Conservation (phyloP, 495 filamentous ascomycete species). For the Hypoxylon crocopeplum region DNA sequence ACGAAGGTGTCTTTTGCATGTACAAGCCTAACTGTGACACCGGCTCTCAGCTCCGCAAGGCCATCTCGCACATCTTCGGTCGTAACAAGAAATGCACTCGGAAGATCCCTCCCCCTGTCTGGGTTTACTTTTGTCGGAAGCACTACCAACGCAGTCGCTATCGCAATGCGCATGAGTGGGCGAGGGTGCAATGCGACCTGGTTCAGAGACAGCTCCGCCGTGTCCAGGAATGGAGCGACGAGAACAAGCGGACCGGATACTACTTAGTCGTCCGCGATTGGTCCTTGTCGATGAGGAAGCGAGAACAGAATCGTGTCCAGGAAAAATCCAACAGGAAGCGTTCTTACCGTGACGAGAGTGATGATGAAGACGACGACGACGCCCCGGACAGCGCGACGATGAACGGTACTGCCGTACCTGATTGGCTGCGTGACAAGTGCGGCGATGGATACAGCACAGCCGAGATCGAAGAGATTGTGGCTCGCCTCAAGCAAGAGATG, state of each 20-base stretch:
- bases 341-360: constrained; percentile 33
- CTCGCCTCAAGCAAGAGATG: constrained; percentile 44
- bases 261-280: constrained; percentile 57
- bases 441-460: constrained; percentile 45
- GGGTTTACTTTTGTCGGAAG: constrained; percentile 79
- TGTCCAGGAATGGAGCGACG: constrained; percentile 65
- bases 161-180: constrained; percentile 64
- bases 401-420: constrained; percentile 48
- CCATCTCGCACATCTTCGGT: constrained; percentile 86
- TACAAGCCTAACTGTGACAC: constrained; percentile 56
- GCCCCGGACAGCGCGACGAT: constrained; percentile 24
- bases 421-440: constrained; percentile 48
- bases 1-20: constrained; percentile 37
- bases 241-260: constrained; percentile 42
- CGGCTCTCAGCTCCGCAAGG: constrained; percentile 65
- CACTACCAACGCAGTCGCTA: constrained; percentile 84
- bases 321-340: constrained; percentile 40
- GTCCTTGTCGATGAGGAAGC: constrained; percentile 58
- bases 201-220: constrained; percentile 63
- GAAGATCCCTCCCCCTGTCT: constrained; percentile 67
- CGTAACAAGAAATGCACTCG: constrained; percentile 81
- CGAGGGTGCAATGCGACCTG: constrained; percentile 64
- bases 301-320: constrained; percentile 57
- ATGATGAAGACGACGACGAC: constrained; percentile 37
- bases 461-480: constrained; percentile 48